phyloP scores from a whole-genome alignment of 352 stramenopile species.

The Phytophthora citrophthora region DNA sequence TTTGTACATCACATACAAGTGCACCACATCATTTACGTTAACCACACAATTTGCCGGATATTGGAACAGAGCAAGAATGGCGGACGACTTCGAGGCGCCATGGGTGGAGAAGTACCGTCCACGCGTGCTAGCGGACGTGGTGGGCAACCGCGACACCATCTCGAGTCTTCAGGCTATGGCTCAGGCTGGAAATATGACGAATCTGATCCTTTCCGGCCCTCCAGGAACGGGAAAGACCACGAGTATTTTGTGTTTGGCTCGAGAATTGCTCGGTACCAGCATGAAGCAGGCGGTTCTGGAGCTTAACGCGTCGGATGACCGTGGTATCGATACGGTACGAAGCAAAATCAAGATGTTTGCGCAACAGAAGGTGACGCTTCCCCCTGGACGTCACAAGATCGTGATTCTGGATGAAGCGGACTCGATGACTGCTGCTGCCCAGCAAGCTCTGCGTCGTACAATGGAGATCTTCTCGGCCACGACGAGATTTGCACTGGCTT shows the following conservation, averaged over 20 bases:
- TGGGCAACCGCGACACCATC: slow-evolving; percentile 98
- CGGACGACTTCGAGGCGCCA: slow-evolving; percentile 89
- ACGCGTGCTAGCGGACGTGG: slow-evolving; percentile 91
- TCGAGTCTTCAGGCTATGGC: slow-evolving; percentile 95
- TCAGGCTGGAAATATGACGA: slow-evolving; percentile 97
- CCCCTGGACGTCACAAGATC: slow-evolving; percentile 95
- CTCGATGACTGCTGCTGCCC: slow-evolving; percentile 97
- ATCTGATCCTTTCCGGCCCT: slow-evolving; percentile 97
- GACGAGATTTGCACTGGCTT: slow-evolving; percentile 98
- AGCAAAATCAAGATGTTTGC: slow-evolving; percentile 99
- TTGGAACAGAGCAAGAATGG: slow-evolving; percentile 39
- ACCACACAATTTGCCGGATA: slow-evolving; percentile 1
- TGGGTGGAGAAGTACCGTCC: slow-evolving; percentile 99
- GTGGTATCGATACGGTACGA: slow-evolving; percentile 89
- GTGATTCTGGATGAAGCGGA: slow-evolving; percentile 99
- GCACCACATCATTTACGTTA: neutral
- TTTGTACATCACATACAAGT: no score
- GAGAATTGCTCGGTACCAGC: slow-evolving; percentile 84
- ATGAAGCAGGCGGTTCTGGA: slow-evolving; percentile 95
- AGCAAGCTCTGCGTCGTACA: slow-evolving; percentile 97
- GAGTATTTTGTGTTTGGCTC: slow-evolving; percentile 91
- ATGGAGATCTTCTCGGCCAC: slow-evolving; percentile 99
- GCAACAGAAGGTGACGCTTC: slow-evolving; percentile 97
- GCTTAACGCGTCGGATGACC: slow-evolving; percentile 98
- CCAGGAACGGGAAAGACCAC: slow-evolving; percentile 95